Evolutionary conservation across 176 grass and related monocot species (phyloP).

Genomic region (Avena insularis): DNA sequence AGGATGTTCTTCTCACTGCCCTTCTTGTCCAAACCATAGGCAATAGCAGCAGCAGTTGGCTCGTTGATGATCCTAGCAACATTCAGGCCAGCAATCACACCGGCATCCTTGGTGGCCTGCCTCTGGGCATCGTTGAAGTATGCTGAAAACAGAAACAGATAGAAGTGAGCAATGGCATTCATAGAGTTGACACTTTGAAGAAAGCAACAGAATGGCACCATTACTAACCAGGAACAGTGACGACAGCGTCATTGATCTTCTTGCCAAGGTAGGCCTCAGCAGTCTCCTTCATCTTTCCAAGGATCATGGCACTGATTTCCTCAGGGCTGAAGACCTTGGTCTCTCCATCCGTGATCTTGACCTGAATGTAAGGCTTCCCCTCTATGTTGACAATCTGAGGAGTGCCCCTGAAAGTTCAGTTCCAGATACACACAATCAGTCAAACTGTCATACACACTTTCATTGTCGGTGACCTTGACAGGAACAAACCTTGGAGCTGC

Average conservation of each 20-base stretch:
- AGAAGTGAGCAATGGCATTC: not conserved
- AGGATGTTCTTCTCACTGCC: slow-evolving; percentile 85
- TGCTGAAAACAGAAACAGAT: slow-evolving; percentile 40
- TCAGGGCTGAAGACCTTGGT: slow-evolving; percentile 81
- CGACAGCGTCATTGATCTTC: slow-evolving; percentile 71
- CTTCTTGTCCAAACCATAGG: slow-evolving; percentile 75
- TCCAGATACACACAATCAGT: no score
- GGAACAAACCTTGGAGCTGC: slow-evolving; percentile 54
- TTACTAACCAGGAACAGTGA: slow-evolving; percentile 73
- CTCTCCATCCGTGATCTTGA: slow-evolving; percentile 71
- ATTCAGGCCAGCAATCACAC: slow-evolving; percentile 68
- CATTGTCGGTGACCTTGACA: no score
- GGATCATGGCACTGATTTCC: slow-evolving; percentile 76
- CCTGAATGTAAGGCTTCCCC: slow-evolving; percentile 74
- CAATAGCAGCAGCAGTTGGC: slow-evolving; percentile 83
- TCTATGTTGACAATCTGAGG: slow-evolving; percentile 68
- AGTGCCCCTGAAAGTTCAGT: no score
- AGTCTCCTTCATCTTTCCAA: slow-evolving; percentile 74
- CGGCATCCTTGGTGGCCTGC: slow-evolving; percentile 76
- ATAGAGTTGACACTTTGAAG: not conserved
- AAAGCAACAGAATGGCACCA: not conserved
- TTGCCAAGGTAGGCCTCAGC: slow-evolving; percentile 81
- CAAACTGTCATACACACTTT: no score
- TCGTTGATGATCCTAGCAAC: slow-evolving; percentile 82
- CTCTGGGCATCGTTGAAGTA: slow-evolving; percentile 88